Conservation (phyloP, 2,329 filamentous ascomycete genomes). For the Colletotrichum cereale region DNA sequence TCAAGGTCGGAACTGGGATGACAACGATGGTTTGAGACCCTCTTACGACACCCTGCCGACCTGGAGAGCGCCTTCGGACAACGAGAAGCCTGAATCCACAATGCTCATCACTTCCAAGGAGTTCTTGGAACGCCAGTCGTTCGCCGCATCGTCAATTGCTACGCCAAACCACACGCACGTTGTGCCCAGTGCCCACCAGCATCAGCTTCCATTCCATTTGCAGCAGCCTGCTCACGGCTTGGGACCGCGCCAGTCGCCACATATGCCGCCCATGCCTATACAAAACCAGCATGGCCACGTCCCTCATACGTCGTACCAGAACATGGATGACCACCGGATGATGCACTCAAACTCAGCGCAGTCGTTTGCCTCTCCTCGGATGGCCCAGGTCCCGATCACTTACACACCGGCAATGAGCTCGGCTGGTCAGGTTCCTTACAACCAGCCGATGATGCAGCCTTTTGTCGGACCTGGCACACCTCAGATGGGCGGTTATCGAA, state of each 20-base stretch:
- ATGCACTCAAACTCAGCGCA: conserved; percentile 86
- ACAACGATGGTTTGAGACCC: conserved; percentile 85
- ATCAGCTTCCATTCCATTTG: conserved; percentile 86
- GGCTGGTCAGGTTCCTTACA: conserved; percentile 77
- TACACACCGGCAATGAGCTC: conserved; percentile 78
- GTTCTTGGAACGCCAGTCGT: conserved; percentile 79
- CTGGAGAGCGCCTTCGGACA: conserved; percentile 79
- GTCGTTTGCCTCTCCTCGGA: conserved; percentile 86
- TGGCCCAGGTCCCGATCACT: conserved; percentile 76
- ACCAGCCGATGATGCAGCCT: conserved; percentile 78
- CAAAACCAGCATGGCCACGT: conserved; percentile 78
- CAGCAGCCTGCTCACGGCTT: conserved; percentile 79
- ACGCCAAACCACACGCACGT: conserved; percentile 78
- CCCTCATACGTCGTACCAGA: conserved; percentile 75
- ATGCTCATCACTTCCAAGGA: conserved; percentile 79
- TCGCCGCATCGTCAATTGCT: conserved; percentile 68
- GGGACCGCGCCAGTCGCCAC: conserved; percentile 76
- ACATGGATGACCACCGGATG: conserved; percentile 88
- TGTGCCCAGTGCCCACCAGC: conserved; percentile 82
- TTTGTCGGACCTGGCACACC: conserved; percentile 78
- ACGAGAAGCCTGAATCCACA: conserved; percentile 75
- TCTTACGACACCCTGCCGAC: conserved; percentile 87
- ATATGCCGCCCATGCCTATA: conserved; percentile 83
- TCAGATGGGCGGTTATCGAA: conserved; percentile 78
- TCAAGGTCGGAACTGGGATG: conserved; percentile 72